Base-by-base conservation (phyloP, 345 rosid species). In the Populus alba region DNA sequence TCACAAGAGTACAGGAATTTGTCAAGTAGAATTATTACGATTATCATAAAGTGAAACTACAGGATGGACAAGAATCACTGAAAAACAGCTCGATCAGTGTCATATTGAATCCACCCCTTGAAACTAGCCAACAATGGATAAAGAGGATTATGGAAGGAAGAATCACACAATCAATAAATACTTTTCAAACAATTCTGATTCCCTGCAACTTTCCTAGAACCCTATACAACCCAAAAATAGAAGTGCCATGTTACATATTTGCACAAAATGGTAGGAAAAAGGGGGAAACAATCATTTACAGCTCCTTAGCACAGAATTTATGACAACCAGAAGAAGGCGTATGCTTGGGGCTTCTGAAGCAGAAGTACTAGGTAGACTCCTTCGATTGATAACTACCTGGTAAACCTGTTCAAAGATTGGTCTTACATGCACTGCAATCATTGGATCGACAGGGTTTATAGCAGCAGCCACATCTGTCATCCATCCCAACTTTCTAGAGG, bases 391-490 rank as follows among this genome's bases (percentile, higher is more conserved):
- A 63, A 78, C 27, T 51, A 78, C 63, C 62, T 81, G 81, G 65
- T 71, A 49, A 3, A 81, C 84, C 75, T 81, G 84, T 18, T 82
- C 81, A 71, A 74, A 78, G 66, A 82, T 82, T 25, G 79, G 85
- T 41, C 73, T 63, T 49, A 78, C 85, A 22, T 82, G 81, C 57
- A 75, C 39, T 55, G 85, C 72, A n/a, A 82, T 82, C 81, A 71
- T 71, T 20, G 85, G 77, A 66, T 82, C 85, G 27, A 67, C 18
- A 3, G 79, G 85, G 81, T 78, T 82, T 68, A 82, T 78, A 20
- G 81, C 79, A 45, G 65, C 72, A 65, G 81, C 79, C 76, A 78
- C 81, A 29, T 82, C 85, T 7, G 75, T 74, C 85, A 82, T 82
- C 85, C 85, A 82, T 33, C 68, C 51, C 37, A 82, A 23, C 76